Evolutionary conservation across 108 stramenopile genomes (phyloP).

Genomic region (Aureococcus anophagefferens): DNA sequence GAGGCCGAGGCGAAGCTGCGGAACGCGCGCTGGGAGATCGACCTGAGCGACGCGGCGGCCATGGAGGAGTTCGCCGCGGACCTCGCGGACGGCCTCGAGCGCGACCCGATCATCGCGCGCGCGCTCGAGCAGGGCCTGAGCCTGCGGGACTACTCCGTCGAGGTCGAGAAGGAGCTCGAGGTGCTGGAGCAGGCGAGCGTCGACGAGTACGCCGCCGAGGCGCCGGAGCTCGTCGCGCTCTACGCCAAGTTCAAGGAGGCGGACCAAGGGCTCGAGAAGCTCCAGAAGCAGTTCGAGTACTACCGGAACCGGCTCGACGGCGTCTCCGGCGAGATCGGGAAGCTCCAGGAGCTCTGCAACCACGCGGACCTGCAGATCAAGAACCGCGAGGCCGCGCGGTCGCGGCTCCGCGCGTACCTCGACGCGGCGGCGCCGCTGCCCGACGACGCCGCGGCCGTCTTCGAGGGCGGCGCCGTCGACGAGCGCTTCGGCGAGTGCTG

Average conservation of each 20-base stretch:
- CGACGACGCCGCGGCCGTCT: slow-evolving; percentile 66
- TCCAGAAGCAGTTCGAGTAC: slow-evolving; percentile 92
- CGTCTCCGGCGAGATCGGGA: slow-evolving; percentile 84
- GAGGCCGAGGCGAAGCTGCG: too few relatives aligned
- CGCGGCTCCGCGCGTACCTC: slow-evolving; percentile 71
- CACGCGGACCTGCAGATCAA: slow-evolving; percentile 65
- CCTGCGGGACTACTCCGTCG: too few relatives aligned
- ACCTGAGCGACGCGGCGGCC: too few relatives aligned
- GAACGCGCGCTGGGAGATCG: too few relatives aligned
- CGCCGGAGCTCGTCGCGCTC: slow-evolving; percentile 47
- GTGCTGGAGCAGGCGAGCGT: slow-evolving; percentile 1
- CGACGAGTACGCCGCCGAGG: slow-evolving; percentile 24
- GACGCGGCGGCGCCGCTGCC: slow-evolving; percentile 79
- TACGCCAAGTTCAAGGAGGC: slow-evolving; percentile 76
- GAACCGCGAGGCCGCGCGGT: slow-evolving; percentile 82
- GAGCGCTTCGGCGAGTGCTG: too few relatives aligned
- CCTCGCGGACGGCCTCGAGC: not conserved
- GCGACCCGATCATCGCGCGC: not conserved
- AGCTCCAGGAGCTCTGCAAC: slow-evolving; percentile 80
- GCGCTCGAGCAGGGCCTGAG: slow-evolving; percentile 14
- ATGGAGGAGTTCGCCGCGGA: not conserved
- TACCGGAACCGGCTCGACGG: slow-evolving; percentile 96
- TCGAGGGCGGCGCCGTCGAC: slow-evolving; percentile 76
- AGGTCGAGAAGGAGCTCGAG: slow-evolving; percentile 1
- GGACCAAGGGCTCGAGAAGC: slow-evolving; percentile 74